Percentiles rank a stretch among this genome's conserved stretches.
Evolutionary conservation across 768 basidiomycete genomes (phyloP).

Genomic region (Amanita phalloides): DNA sequence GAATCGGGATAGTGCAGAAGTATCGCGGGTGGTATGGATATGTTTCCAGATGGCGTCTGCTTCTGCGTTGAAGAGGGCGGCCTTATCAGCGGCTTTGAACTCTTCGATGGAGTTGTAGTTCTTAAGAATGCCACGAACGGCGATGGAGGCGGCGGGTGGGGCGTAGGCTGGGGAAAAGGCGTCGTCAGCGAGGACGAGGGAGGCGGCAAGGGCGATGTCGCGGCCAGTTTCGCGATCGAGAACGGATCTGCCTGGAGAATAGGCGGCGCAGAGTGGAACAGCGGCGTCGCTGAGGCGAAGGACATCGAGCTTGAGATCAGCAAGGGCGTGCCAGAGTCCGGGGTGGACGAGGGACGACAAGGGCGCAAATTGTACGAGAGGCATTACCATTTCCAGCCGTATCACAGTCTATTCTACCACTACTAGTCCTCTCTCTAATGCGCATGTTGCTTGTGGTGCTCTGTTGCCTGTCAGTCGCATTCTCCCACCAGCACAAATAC

Average conservation of each 20-base stretch:
- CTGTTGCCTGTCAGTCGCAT: slow-evolving; percentile 26
- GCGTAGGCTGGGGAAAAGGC: slow-evolving; percentile 45
- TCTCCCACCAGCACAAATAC: slow-evolving; percentile 16
- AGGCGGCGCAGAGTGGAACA: slow-evolving; percentile 52
- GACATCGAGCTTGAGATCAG: slow-evolving; percentile 82
- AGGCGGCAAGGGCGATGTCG: slow-evolving; percentile 63
- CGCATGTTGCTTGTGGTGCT: slow-evolving; percentile 88
- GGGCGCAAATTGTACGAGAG: slow-evolving; percentile 81
- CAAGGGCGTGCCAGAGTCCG: slow-evolving; percentile 88
- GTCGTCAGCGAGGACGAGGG: slow-evolving; percentile 52
- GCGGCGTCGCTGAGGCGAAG: slow-evolving; percentile 72
- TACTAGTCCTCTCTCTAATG: no score
- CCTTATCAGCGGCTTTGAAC: slow-evolving; percentile 85
- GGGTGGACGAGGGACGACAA: slow-evolving; percentile 84
- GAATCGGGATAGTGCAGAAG: slow-evolving; percentile 60
- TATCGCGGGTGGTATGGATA: slow-evolving; percentile 39
- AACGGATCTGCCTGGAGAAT: slow-evolving; percentile 61
- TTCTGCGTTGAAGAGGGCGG: slow-evolving; percentile 66
- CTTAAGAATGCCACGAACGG: slow-evolving; percentile 62
- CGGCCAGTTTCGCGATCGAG: slow-evolving; percentile 69
- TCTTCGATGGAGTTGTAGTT: slow-evolving; percentile 98
- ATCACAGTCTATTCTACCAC: no score
- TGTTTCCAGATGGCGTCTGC: slow-evolving; percentile 70
- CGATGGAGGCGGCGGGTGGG: slow-evolving; percentile 34
- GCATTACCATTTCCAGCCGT: slow-evolving; percentile 22